phyloP scores from a whole-genome alignment of 768 basidiomycete species.

The Cystoderma amianthinum region DNA sequence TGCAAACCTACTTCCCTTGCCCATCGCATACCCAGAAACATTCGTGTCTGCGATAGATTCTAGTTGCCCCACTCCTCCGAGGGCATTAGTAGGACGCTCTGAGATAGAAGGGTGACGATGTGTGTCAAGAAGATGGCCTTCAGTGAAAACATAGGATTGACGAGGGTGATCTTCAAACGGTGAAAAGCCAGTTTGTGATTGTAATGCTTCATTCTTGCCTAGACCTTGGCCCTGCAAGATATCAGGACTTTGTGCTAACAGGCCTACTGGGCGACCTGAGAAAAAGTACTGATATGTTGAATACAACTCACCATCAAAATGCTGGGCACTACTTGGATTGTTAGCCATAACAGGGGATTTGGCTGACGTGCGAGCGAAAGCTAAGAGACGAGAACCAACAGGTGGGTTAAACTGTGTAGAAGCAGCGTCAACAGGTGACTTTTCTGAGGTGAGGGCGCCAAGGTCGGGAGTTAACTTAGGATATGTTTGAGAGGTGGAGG shows the following conservation, averaged over 20 bases:
- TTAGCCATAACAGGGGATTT: constrained; percentile 17
- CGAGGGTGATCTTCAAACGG: constrained; percentile 49
- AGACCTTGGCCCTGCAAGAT: constrained; percentile 6
- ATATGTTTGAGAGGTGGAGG: neutral
- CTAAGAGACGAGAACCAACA: constrained; percentile 42
- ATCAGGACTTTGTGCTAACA: neutral
- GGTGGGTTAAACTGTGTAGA: constrained; percentile 36
- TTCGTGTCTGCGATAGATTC: constrained; percentile 16
- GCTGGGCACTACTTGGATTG: constrained; percentile 9
- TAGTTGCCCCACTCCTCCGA: constrained; percentile 11
- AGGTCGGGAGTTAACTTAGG: neutral
- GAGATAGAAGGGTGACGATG: constrained; percentile 10
- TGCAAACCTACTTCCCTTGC: constrained; percentile 78
- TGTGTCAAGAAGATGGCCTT: constrained; percentile 3
- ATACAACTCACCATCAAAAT: constrained; percentile 16
- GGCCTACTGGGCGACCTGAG: neutral
- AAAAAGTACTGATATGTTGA: constrained; percentile 1
- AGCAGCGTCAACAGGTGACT: neutral
- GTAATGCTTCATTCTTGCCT: constrained; percentile 17
- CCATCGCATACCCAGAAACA: constrained; percentile 39
- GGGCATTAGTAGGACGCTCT: neutral
- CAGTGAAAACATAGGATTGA: constrained; percentile 3
- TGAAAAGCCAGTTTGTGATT: constrained; percentile 34
- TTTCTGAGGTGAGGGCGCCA: neutral
- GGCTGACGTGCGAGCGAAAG: constrained; percentile 29